Base-by-base conservation (phyloP, 78 protist species). In the Speleostelium caveatum region DNA sequence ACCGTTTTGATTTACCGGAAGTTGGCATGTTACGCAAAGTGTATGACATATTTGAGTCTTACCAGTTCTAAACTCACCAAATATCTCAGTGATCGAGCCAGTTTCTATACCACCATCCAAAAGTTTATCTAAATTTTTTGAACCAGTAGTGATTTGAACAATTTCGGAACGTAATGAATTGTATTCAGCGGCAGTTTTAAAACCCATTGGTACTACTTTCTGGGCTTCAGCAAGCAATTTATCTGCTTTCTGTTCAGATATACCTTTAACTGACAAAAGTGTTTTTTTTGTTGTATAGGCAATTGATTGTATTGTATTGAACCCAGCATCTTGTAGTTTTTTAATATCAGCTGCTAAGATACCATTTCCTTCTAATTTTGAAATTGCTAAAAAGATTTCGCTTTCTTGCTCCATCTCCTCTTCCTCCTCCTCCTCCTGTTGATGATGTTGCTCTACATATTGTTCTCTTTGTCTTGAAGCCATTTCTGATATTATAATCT, bases 1-100 rank as follows among this genome's bases (percentile, higher is more conserved):
- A n/a, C 99, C 99, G 58, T 99, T 99, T 21, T 74, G 87, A 30
- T 45, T 72, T 19, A 68, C 21, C 0, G 87, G 63, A 16, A 96
- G 56, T 95, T 98, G 99, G 61, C 97, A 96, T 30, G 99, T 98
- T 30, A 98, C 99, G 55, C 99, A 98, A 32, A 99, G 95, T 10
- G 99, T 97, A 86, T 99, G 99, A 71, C 99, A 98, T 19, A 99
- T 92, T 94, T 99, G 99, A 28, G 99, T 98, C 95, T 99, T 99
- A 35, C 96, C 97, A 0, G 99, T 99, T 7, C 99, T 74, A 77
- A 99, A 99, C 75, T 99, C 99, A 8, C 99, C 99, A 93, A 98
- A 99, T 14, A 99, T 68, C 74, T 99, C 99, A 19, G 99, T 99
- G 55, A 99, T 97, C 21, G 98, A 94, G 1, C 99, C 99, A 3